Evolutionary conservation across 805 yeast species (phyloP), one percentile per base, ranked within the genome.

Genomic region (Alloascoidea hylecoeti): DNA sequence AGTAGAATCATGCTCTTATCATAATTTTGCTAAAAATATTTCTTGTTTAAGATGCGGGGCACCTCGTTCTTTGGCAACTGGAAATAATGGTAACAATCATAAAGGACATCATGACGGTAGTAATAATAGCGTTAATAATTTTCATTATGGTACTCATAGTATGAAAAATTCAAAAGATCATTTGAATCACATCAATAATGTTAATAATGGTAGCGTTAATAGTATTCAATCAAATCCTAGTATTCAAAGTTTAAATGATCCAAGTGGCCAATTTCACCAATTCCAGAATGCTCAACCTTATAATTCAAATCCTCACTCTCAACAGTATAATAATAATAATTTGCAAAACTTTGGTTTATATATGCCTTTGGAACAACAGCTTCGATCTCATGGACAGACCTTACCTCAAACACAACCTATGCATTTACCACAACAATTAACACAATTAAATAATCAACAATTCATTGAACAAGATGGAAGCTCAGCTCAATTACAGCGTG

Each of bases 21-120:
- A 86, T 57, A 86, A 86, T 56, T 86, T 86, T 64, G 96, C 96
- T 2, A 86, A 86, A 51, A 86, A 86, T 55, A 64, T 83, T 41
- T 75, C 78, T 41, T 86, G 96, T 54, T 66, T 86, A 52, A 78
- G 89, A 53, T 86, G 96, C 60, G 94, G 95, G 3, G 80, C 83
- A 1, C 77, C 88, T 35, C 72, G 79, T 14, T 18, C 36, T 9
- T 23, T 23, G n/a, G 9, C 30, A 9, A n/a, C 30, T 23, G 30
- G 30, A n/a, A 23, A 23, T n/a, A 23, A 23, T 23, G n/a, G n/a
- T 23, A 23, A n/a, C 30, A 23, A 23, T 9, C 13, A 9, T 9
- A 23, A 23, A 23, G 30, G 30, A n/a, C 30, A 23, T 9, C 30
- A 23, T 23, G n/a, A 23, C 30, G 30, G n/a, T 23, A 23, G 30